Evolutionary conservation across 345 rosid species (phyloP), one percentile per base, ranked within the genome.

Genomic region (Euclidium syriacum): DNA sequence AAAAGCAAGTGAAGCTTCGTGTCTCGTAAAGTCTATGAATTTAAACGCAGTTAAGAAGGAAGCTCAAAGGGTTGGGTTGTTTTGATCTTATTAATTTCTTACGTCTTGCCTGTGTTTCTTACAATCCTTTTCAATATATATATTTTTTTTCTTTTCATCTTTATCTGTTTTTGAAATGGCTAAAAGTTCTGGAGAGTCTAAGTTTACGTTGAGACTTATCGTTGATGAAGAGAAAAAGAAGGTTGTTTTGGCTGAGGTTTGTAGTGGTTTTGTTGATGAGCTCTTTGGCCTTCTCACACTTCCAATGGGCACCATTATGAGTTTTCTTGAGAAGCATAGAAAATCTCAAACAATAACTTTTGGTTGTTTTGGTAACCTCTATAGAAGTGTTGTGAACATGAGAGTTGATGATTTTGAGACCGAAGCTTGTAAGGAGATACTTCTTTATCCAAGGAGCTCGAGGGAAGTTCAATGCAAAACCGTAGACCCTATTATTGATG

Each of bases 301-400:
- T 5, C 65, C 72, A 0, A 35, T 68, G 8, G 65, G 65, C 11
- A 49, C 59, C 12, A 49, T 68, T 14, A 36, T 49, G 18, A 68
- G 44, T 38, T 29, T 67, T 24, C 26, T 36, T 6, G 36, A 55
- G 10, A 10, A 35, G 8, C 40, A 33, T 67, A 33, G 2, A 34
- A 8, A 52, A n/a, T 18, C 57, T 3, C 23, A 44, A 34, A 6
- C 62, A 23, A 17, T 5, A 7, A 20, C 10, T n/a, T 1, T 61
- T 20, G 74, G 74, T 0, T 51, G 74, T 49, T 26, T 70, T 12
- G 34, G 7, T 29, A 70, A 61, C 32, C 49, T 70, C 19, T 70
- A 44, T 10, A 24, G 4, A 53, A 61, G 62, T 2, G 68, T 62
- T 34, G 38, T 3, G 7, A 61, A 34, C 15, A 15, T 70, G 46